Conservation (phyloP, 345 rosid genomes). For the Pseudoturritis turrita region DNA sequence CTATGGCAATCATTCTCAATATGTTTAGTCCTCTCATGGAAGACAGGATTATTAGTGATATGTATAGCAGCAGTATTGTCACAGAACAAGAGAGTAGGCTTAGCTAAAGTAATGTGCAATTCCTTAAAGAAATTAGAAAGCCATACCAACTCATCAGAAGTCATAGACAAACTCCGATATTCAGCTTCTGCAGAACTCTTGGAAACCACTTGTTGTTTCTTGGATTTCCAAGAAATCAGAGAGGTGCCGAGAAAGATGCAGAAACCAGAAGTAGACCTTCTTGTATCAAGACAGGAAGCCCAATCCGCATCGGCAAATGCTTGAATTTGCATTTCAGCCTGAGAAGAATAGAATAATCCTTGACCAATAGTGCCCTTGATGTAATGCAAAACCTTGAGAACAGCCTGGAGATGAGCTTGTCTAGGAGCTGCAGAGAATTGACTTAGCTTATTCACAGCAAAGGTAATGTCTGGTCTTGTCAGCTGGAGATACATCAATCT, state of each 20-base stretch:
- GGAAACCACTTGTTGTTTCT: background rate
- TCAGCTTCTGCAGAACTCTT: background rate
- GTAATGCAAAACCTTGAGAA: rapidly evolving
- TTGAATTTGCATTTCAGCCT: background rate
- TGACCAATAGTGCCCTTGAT: background rate
- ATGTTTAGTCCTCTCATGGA: background rate
- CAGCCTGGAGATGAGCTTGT: rapidly evolving
- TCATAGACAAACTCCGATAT: background rate
- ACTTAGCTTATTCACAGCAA: background rate
- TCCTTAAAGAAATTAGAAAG: background rate
- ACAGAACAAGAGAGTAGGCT: background rate
- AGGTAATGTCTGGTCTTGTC: background rate
- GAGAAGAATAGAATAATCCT: background rate
- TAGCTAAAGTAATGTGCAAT: background rate
- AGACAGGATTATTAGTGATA: background rate
- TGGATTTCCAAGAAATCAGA: background rate
- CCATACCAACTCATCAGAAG: background rate
- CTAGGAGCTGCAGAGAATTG: background rate
- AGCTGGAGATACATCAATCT: background rate
- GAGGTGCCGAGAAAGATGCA: background rate
- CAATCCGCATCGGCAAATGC: background rate
- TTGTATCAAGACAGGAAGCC: rapidly evolving
- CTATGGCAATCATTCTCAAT: background rate
- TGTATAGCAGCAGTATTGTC: background rate
- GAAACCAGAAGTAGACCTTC: rapidly evolving